phyloP scores from a whole-genome alignment of 1,139 yeast genomes.

The Trichomonascaceae sp. region DNA sequence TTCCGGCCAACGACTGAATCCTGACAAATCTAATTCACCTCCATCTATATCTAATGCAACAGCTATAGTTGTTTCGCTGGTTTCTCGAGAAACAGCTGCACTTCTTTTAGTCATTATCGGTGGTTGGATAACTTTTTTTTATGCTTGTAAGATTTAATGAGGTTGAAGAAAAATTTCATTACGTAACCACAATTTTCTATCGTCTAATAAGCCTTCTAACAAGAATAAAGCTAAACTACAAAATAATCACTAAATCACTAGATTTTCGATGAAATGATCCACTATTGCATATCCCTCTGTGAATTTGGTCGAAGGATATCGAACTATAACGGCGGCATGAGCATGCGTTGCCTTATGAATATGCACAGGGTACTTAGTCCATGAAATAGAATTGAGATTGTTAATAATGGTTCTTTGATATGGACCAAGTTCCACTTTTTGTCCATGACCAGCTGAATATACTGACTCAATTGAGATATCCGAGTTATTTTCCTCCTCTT shows the following conservation, averaged over 20 bases:
- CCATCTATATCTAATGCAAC: slow-evolving; percentile 82
- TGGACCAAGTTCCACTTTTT: slow-evolving; percentile 16
- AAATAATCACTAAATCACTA: slow-evolving; percentile 14
- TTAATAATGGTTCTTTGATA: slow-evolving; percentile 49
- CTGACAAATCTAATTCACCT: slow-evolving; percentile 56
- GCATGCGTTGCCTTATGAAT: slow-evolving; percentile 60
- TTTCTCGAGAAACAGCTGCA: slow-evolving; percentile 60
- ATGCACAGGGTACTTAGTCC: slow-evolving; percentile 69
- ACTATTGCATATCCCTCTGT: slow-evolving; percentile 67
- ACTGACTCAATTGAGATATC: slow-evolving; percentile 7
- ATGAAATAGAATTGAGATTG: slow-evolving; percentile 50
- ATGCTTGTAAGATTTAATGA: background rate
- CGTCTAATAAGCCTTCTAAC: background rate
- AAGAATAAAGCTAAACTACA: background rate
- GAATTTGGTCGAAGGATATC: slow-evolving; percentile 46
- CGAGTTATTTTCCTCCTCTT: slow-evolving; percentile 10
- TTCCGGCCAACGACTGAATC: slow-evolving; percentile 43
- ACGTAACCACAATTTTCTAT: background rate
- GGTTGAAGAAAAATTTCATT: background rate
- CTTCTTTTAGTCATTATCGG: slow-evolving; percentile 12
- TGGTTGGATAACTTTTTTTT: background rate
- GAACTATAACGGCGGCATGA: slow-evolving; percentile 76
- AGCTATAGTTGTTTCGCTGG: slow-evolving; percentile 92
- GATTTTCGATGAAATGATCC: slow-evolving; percentile 49
- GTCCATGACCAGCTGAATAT: slow-evolving; percentile 9